Evolutionary conservation across 345 rosid species (phyloP).

Genomic region (Clarkia xantiana): DNA sequence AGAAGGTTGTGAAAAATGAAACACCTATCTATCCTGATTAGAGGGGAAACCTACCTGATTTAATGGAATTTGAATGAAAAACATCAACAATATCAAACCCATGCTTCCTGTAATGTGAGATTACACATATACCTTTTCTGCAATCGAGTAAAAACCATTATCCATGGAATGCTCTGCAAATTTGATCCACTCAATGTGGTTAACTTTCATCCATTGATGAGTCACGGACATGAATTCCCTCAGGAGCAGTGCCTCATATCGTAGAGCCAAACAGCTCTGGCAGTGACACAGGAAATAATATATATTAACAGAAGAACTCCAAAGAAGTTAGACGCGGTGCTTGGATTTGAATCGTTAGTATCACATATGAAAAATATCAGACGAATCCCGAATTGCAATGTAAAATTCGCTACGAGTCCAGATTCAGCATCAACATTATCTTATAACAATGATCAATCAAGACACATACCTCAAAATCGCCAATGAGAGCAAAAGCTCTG

Average conservation of each 20-base stretch:
- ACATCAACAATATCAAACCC: neutral
- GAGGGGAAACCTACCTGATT: neutral
- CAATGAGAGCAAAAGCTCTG: slow-evolving; percentile 56
- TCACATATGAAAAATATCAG: neutral
- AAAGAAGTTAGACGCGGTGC: too few relatives aligned
- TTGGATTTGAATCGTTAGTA: too few relatives aligned
- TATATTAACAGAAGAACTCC: neutral
- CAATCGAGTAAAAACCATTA: slow-evolving; percentile 39
- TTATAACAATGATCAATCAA: neutral
- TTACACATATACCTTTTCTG: slow-evolving; percentile 30
- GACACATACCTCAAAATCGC: slow-evolving; percentile 47
- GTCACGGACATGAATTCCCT: slow-evolving; percentile 36
- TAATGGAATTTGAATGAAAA: neutral
- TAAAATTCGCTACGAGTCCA: too few relatives aligned
- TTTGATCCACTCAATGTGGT: slow-evolving; percentile 43
- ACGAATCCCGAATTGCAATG: neutral
- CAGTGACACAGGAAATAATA: neutral
- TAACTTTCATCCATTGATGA: slow-evolving; percentile 37
- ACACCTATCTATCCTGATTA: too few relatives aligned
- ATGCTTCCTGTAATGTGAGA: neutral
- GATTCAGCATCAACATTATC: neutral
- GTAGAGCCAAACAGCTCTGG: slow-evolving; percentile 64
- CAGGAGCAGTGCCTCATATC: slow-evolving; percentile 55
- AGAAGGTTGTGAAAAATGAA: too few relatives aligned
- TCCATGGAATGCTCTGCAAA: slow-evolving; percentile 49